Conservation (phyloP, 2,329 filamentous ascomycete genomes). For the Ophiosphaerella narmari region DNA sequence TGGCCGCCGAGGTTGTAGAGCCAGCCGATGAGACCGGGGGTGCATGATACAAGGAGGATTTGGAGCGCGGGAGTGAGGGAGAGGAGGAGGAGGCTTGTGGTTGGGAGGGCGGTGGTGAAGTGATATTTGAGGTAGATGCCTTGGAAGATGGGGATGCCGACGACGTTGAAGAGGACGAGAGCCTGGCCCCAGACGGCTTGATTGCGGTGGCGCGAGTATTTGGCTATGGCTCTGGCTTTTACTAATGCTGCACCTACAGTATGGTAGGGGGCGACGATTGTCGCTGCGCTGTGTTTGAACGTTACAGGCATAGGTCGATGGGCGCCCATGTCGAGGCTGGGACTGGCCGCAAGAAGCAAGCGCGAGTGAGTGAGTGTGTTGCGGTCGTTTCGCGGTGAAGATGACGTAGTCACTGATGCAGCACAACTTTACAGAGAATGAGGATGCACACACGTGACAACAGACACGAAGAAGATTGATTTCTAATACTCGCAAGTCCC, state of each 20-base stretch:
- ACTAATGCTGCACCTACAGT: background rate
- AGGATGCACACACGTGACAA: background rate
- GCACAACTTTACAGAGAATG: too few relatives aligned
- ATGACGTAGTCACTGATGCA: too few relatives aligned
- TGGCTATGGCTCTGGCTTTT: background rate
- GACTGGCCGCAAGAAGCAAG: too few relatives aligned
- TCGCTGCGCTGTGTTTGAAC: too few relatives aligned
- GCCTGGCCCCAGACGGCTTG: slow-evolving; percentile 22
- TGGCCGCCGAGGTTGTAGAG: slow-evolving; percentile 8
- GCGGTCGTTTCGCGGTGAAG: too few relatives aligned
- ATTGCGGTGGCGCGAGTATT: slow-evolving; percentile 2
- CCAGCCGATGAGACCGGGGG: background rate
- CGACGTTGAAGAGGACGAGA: slow-evolving; percentile 30
- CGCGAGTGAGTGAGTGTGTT: too few relatives aligned
- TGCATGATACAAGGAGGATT: slow-evolving; percentile 18
- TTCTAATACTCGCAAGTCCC: background rate
- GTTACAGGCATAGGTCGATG: too few relatives aligned
- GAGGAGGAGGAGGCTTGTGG: slow-evolving; percentile 8
- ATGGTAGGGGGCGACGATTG: background rate
- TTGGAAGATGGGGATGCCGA: slow-evolving; percentile 30
- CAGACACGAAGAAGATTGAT: background rate
- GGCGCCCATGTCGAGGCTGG: too few relatives aligned
- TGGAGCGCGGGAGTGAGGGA: slow-evolving; percentile 15
- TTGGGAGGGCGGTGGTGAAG: slow-evolving; percentile 15
- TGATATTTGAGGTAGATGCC: slow-evolving; percentile 28